phyloP scores from a whole-genome alignment of 371 early-diverging fungal genomes.

The Mortierella sp. region DNA sequence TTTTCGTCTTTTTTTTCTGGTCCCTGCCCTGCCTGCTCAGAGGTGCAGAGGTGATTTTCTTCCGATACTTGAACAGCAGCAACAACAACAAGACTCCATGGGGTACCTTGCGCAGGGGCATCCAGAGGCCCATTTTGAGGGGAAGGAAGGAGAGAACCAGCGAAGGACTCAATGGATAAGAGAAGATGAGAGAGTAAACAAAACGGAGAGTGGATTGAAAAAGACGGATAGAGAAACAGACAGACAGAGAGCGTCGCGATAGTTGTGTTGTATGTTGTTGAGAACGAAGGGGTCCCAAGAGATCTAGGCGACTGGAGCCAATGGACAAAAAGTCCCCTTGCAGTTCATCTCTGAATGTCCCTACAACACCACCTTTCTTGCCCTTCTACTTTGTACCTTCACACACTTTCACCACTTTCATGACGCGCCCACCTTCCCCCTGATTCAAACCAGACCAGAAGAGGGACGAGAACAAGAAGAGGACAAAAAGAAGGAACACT shows the following conservation, averaged over 20 bases:
- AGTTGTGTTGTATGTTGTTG: background rate
- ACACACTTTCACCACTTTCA: background rate
- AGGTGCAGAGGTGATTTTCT: background rate
- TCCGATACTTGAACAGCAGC: background rate
- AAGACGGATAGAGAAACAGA: constrained; percentile 10
- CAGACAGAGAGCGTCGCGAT: constrained; percentile 7
- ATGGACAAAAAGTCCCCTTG: background rate
- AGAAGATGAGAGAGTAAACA: background rate
- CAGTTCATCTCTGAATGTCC: constrained; percentile 15
- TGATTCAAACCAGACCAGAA: background rate
- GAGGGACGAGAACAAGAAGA: background rate
- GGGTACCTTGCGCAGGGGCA: constrained; percentile 1
- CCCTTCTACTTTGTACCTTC: background rate
- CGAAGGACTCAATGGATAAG: background rate
- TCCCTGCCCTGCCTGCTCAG: constrained; percentile 11
- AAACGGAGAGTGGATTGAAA: background rate
- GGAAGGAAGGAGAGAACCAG: background rate
- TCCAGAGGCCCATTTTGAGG: background rate
- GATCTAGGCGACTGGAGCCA: constrained; percentile 11
- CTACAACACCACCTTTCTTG: background rate
- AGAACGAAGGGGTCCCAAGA: constrained; percentile 5
- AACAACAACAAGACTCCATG: background rate
- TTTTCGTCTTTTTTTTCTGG: background rate
- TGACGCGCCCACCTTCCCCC: background rate
- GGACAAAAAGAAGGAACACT: background rate